Conservation (phyloP, 148 eudicot species). For the Vaccinium myrtillus region DNA sequence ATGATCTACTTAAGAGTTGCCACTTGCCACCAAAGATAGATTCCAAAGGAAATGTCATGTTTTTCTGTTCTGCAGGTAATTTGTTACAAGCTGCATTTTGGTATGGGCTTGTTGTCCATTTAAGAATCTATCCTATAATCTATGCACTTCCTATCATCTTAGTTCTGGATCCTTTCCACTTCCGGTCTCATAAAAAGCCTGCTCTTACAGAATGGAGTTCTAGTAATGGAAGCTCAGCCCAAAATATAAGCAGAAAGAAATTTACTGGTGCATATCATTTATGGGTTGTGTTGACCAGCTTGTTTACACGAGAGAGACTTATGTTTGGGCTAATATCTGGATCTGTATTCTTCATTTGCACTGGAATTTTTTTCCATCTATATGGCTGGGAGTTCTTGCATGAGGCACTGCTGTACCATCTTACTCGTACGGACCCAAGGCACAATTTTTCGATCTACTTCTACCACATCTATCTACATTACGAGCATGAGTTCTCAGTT, state of each 20-base stretch:
- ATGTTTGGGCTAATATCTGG: slow-evolving; percentile 75
- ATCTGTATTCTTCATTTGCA: slow-evolving; percentile 62
- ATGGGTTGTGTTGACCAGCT: slow-evolving; percentile 37
- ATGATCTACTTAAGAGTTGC: background rate
- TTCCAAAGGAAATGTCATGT: background rate
- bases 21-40: background rate
- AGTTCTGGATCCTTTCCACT: slow-evolving; percentile 60
- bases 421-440: slow-evolving; percentile 90
- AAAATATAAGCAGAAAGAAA: slow-evolving; percentile 22
- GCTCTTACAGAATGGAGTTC: slow-evolving; percentile 57
- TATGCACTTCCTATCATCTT: slow-evolving; percentile 80
- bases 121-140: slow-evolving; percentile 89
- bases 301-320: slow-evolving; percentile 59
- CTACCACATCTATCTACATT: slow-evolving; percentile 90
- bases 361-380: slow-evolving; percentile 65
- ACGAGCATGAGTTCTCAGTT: slow-evolving; percentile 56
- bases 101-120: slow-evolving; percentile 95
- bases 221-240: slow-evolving; percentile 25
- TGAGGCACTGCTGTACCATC: slow-evolving; percentile 92
- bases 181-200: slow-evolving; percentile 60
- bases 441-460: slow-evolving; percentile 95
- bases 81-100: slow-evolving; percentile 78
- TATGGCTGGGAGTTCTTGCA: slow-evolving; percentile 89
- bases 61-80: slow-evolving; percentile 39
- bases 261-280: slow-evolving; percentile 13